phyloP scores from a whole-genome alignment of 1,139 yeast species.

The Magnusiomyces suaveolens region DNA sequence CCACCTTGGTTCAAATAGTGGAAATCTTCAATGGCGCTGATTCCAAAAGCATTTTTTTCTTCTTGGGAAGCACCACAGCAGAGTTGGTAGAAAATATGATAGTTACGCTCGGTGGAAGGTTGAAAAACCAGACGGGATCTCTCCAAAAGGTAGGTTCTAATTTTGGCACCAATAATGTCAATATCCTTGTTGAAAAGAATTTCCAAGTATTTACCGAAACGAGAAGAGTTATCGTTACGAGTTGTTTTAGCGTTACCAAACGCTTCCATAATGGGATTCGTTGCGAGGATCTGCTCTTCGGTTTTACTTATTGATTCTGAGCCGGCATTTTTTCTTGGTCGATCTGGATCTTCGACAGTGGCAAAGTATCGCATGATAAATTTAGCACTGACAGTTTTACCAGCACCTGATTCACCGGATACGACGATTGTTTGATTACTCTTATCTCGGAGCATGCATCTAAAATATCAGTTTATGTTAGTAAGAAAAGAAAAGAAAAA shows the following conservation, averaged over 20 bases:
- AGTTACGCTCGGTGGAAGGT: slow-evolving; percentile 80
- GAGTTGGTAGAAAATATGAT: slow-evolving; percentile 90
- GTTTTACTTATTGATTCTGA: slow-evolving; percentile 77
- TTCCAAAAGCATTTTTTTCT: slow-evolving; percentile 49
- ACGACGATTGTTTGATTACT: slow-evolving; percentile 93
- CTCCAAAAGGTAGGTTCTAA: slow-evolving; percentile 84
- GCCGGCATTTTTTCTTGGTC: slow-evolving; percentile 25
- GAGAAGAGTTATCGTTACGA: slow-evolving; percentile 91
- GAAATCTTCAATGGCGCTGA: slow-evolving; percentile 53
- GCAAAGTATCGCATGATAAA: slow-evolving; percentile 97
- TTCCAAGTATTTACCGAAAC: slow-evolving; percentile 94
- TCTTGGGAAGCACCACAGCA: slow-evolving; percentile 64
- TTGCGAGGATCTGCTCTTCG: slow-evolving; percentile 90
- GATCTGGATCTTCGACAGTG: slow-evolving; percentile 66
- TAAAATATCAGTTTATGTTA: neutral
- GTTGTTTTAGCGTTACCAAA: slow-evolving; percentile 98
- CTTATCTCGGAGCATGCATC: slow-evolving; percentile 74
- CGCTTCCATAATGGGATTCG: slow-evolving; percentile 97
- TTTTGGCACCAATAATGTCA: slow-evolving; percentile 86
- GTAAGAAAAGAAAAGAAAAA: neutral
- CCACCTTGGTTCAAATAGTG: slow-evolving; percentile 90
- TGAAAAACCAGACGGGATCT: slow-evolving; percentile 92
- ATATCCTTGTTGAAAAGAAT: slow-evolving; percentile 67
- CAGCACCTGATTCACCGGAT: slow-evolving; percentile 98
- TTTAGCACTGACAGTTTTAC: slow-evolving; percentile 95